Conservation (phyloP, 2,329 filamentous ascomycete genomes). For the Aspergillus fructus region DNA sequence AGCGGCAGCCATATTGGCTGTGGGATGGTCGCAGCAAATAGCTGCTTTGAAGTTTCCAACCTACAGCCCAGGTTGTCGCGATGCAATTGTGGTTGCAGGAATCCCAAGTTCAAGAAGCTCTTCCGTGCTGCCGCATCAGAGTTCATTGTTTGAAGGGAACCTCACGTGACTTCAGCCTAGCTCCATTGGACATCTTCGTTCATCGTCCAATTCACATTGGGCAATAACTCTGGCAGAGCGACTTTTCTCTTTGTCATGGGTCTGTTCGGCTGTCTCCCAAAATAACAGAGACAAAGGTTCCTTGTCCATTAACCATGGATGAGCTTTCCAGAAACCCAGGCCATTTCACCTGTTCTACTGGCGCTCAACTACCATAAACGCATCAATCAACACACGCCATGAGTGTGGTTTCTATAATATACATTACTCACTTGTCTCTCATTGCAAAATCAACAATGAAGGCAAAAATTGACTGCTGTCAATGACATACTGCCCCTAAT, state of each 20-base stretch:
- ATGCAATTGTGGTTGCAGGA: conserved; percentile 9
- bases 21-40: conserved; percentile 15
- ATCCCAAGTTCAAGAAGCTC: conserved; percentile 8
- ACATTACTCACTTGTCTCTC: neutral
- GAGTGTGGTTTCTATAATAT: neutral
- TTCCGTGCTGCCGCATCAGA: conserved; percentile 1
- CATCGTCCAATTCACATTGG: neutral
- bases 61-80: conserved; percentile 20
- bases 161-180: conserved; percentile 4
- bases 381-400: neutral
- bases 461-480: neutral
- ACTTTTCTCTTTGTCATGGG: neutral
- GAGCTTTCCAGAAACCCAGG: neutral
- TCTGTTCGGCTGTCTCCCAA: neutral
- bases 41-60: conserved; percentile 20
- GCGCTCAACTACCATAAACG: neutral
- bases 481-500: neutral
- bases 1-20: conserved; percentile 52
- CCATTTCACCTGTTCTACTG: neutral
- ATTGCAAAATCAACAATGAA: neutral
- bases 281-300: neutral
- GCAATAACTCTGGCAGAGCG: neutral
- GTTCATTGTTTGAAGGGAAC: conserved; percentile 9
- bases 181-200: neutral
- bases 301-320: neutral